Evolutionary conservation across 2,329 filamentous ascomycete genomes (phyloP), one percentile per base, ranked within the genome.

Genomic region (Graphiopsis chlorocephala): DNA sequence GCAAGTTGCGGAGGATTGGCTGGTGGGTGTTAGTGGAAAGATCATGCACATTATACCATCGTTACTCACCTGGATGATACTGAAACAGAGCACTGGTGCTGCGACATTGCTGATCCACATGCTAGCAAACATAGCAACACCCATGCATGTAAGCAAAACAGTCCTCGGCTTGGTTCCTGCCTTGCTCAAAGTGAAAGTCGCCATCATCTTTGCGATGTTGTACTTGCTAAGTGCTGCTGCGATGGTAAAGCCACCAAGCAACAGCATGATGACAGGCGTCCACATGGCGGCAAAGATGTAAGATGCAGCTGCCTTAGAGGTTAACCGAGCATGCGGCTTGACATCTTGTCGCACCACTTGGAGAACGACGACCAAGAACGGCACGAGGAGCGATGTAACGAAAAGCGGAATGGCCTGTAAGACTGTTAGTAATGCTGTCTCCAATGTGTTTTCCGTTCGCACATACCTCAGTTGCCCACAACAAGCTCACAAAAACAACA

Each of bases 61-160:
- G 4, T 28, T 23, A 67, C 83, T 71, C 78, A 91, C 90, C 84
- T 97, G 93, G 66, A 99, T 96, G 73, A 99, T 97, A 23, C 93
- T 96, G 78, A 96, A 98, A 82, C 95, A 99, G 42, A 99, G 85
- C 11, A 99, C 95, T 0, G 95, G 95, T 1, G 96, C 94, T 1
- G 95, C 95, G 29, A 99, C 96, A 71, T 99, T 99, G 79, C 93
- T 97, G 74, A 99, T 98, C 84, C 96, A 92, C 95, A 99, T 99
- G 72, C 93, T 97, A 10, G 96, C 90, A 76, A 99, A 96, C 74
- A 95, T 96, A 63, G 94, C 93, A 48, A 99, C 95, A 72, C 97
- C 93, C 95, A 99, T 99, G 80, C 94, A 97, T 62, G 94, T 95
- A n/a, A 99, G 79, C 4, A 99, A 84, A 3, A 99, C 95, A 2